Evolutionary conservation across 2,329 filamentous ascomycete species (phyloP), one percentile per base, ranked within the genome.

Genomic region (Dothideomycetes sp.): DNA sequence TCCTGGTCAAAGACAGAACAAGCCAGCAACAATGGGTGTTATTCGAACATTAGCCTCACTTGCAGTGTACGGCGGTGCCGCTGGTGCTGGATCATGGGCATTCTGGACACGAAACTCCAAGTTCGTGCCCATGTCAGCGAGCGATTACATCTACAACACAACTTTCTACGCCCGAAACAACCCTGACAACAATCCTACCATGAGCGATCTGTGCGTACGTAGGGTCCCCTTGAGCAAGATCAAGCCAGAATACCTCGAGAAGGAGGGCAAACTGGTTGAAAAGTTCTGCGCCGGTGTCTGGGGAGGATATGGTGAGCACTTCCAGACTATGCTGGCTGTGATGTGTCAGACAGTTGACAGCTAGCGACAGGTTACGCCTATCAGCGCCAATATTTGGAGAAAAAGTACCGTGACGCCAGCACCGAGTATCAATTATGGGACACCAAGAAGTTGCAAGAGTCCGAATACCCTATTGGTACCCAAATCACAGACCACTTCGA

Each of bases 401-500:
- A 68, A 48, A 80, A 80, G 54, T 80, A 76, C 55, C 64, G 71
- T 37, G 47, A 52, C 22, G 68, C 73, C 7, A 65, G 71, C 27
- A 81, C 78, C 0, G 64, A 68, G 2, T 53, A 64, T 33, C 75
- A 83, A 47, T 69, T 84, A 1, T 84, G 80, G 78, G 68, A 70
- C 2, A 62, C 57, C 3, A 59, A 68, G 9, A 67, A 78, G 37
- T 69, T 84, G 2, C 56, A 66, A 5, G 50, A 60, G n/a, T 75
- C 67, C 43, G 66, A 50, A 8, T 84, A 84, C 54, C 70, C 77
- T 15, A 65, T 70, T 27, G 80, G 80, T 23, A 81, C 80, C 1
- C 55, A 67, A 28, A 72, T 84, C 43, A 81, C 76, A 3, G 78
- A 84, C 54, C 80, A 84, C 58, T 84, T 84, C 53, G 77, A 84